Evolutionary conservation across 176 grass and related monocot species (phyloP).

Genomic region (Thalia dealbata): DNA sequence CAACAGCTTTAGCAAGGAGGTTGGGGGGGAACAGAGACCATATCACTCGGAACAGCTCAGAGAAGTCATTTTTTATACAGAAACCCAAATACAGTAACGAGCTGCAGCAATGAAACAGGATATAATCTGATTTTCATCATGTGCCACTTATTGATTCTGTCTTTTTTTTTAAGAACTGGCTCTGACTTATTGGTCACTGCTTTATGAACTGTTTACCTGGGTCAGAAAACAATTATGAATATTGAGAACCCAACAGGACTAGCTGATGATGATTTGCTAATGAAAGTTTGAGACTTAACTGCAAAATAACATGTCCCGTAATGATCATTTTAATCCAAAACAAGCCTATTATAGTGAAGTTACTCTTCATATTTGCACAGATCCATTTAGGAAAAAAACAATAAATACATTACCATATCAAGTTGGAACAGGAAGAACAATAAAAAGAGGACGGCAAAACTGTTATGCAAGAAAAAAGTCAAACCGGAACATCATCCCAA

Average conservation of each 20-base stretch:
- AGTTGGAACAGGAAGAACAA: conserved; percentile 92
- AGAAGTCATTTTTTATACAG: conserved; percentile 40
- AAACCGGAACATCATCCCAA: conserved; percentile 99
- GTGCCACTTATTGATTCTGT: background rate
- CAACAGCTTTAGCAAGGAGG: conserved; percentile 76
- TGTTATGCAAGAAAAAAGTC: conserved; percentile 86
- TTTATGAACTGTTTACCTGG: conserved; percentile 56
- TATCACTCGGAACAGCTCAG: conserved; percentile 45
- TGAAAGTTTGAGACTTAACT: conserved; percentile 80
- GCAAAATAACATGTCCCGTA: conserved; percentile 15
- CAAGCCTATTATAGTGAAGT: no score
- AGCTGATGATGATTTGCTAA: conserved; percentile 80
- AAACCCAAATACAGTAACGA: conserved; percentile 81
- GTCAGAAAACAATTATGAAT: conserved; percentile 93
- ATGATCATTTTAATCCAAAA: no score
- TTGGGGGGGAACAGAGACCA: conserved; percentile 91
- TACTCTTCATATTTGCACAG: no score
- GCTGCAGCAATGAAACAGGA: conserved; percentile 32
- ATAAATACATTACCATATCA: conserved; percentile 61
- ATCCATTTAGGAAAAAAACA: no score
- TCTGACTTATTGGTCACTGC: no score
- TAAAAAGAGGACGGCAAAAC: conserved; percentile 61
- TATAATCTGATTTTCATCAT: background rate
- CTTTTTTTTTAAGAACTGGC: no score
- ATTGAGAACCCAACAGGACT: conserved; percentile 89